These are phyloP conservation scores for Clathrus columnatus DNA, from an alignment of 768 basidiomycete genomes.

Conservation along the genomic window DNA sequence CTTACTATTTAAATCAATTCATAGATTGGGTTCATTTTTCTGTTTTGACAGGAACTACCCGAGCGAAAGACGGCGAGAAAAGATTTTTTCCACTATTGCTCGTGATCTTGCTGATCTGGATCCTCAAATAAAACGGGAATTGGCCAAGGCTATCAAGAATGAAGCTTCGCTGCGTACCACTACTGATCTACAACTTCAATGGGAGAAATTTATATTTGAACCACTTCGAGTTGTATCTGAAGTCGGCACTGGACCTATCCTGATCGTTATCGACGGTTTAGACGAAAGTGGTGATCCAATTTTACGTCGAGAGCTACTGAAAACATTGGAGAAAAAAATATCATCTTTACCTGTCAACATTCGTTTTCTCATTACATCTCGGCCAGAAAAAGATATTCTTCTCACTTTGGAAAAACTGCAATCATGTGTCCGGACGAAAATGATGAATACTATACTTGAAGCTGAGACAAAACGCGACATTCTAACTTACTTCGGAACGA, in stretches of 20 bases:
- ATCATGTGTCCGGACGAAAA: neutral
- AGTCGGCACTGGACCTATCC: neutral
- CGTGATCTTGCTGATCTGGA: conserved; percentile 5
- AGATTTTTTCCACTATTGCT: conserved; percentile 11
- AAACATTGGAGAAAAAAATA: neutral
- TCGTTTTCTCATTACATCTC: neutral
- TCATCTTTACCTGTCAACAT: neutral
- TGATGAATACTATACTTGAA: neutral
- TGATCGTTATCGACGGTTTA: neutral
- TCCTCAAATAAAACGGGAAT: neutral
- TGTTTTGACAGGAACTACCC: neutral
- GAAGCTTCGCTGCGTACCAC: neutral
- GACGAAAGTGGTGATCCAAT: neutral
- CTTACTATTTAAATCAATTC: neutral
- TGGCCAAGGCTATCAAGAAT: neutral
- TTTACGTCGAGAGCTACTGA: neutral
- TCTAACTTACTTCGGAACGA: too few relatives aligned
- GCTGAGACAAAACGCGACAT: neutral
- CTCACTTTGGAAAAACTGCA: neutral
- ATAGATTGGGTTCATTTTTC: neutral
- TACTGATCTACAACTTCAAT: neutral
- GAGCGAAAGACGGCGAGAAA: neutral
- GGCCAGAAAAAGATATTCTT: neutral
- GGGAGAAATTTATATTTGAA: too few relatives aligned
- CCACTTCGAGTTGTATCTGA: too few relatives aligned